A percentile compares a stretch with the other conserved stretches of the same genome.
Evolutionary conservation across 129 eudicot species (phyloP).

Genomic region (Dittrichia graveolens): DNA sequence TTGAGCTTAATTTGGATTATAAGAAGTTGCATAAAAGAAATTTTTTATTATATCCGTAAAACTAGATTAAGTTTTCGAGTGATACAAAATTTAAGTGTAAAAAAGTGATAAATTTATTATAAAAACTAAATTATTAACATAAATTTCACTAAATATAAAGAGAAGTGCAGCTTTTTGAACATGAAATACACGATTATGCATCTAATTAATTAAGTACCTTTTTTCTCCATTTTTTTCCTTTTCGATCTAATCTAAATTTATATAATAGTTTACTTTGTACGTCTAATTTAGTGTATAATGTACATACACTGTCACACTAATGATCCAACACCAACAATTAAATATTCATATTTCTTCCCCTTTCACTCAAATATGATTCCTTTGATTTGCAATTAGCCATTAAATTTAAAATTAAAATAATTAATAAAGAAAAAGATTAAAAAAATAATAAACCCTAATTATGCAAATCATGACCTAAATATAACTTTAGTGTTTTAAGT

Average conservation of each 20-base stretch:
- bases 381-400: neutral
- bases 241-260: slow-evolving; percentile 10
- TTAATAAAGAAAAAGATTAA: neutral
- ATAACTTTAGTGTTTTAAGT: too few relatives aligned
- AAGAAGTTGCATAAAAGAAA: too few relatives aligned
- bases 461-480: too few relatives aligned
- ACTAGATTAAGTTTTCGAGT: too few relatives aligned
- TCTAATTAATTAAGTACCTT: neutral
- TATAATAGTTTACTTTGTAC: neutral
- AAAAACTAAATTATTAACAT: too few relatives aligned
- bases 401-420: neutral
- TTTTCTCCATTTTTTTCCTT: neutral
- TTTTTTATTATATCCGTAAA: too few relatives aligned
- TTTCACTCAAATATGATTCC: neutral
- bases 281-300: neutral
- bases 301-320: slow-evolving; percentile 13
- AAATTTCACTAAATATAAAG: too few relatives aligned
- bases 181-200: neutral
- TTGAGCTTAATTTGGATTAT: too few relatives aligned
- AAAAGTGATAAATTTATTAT: too few relatives aligned
- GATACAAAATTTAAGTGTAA: too few relatives aligned
- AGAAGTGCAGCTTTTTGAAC: too few relatives aligned
- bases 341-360: neutral
- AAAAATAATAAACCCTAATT: too few relatives aligned
- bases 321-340: neutral